Evolutionary conservation across 75 land plant genomes (phyloP), one percentile per base, ranked within the genome.

Genomic region (Cryptomeria japonica): DNA sequence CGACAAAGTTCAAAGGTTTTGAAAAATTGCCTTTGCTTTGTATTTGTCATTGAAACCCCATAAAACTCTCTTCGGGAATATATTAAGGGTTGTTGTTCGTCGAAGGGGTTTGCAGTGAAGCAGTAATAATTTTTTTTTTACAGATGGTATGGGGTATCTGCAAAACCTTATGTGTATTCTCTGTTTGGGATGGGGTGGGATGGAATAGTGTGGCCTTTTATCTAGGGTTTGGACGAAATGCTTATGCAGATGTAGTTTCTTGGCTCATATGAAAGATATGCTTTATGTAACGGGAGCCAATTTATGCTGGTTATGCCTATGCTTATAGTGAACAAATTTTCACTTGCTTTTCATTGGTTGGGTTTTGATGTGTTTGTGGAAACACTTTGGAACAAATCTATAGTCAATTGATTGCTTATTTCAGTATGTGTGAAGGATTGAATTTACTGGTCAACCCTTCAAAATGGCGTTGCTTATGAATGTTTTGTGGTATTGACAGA

Each of bases 1-100:
- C 31, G 88, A 90, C n/a, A 93, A 93, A 86, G 80, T 89, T 47
- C 88, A 85, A 85, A 92, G 92, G 80, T 79, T 88, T 36, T 91
- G 84, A 91, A 55, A 46, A 2, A 47, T 49, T 36, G 28, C 64
- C 37, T 53, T 31, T 85, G 38, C 32, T n/a, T 12, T 19, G 39
- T 36, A 36, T 70, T 49, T 53, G 53, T 83, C 36, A 42, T 75
- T 34, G 16, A 32, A 75, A 11, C 77, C 77, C 34, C 13, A 34
- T 31, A 32, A 34, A 75, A 75, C 32, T 25, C 14, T 32, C 10
- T 75, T 32, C 77, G 37, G 70, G 64, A 58, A 58, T 58, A 5
- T 58, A 55, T 22, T 64, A 22, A 68, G 9, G 72, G 31, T 25
- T 7, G 72, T 68, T 68, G 72, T 22, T 34, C 34, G 0, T 32